A percentile compares a stretch with the other conserved stretches of the same genome.
Evolutionary conservation across 139 green algal genomes (phyloP).

Genomic region (Microglena sp.): DNA sequence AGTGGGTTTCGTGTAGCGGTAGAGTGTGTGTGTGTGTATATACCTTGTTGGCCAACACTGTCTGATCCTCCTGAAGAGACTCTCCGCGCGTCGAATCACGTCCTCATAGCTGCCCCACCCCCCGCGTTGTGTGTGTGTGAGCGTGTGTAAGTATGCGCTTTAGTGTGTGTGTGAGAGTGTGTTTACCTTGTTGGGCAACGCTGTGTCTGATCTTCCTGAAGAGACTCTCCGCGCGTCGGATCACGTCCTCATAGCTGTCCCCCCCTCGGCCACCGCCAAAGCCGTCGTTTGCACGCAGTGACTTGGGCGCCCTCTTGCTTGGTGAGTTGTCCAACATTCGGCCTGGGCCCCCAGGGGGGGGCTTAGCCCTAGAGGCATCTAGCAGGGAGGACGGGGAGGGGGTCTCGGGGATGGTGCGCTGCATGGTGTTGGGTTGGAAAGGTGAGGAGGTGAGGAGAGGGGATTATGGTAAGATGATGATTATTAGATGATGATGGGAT

Average conservation of each 20-base stretch:
- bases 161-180: too few relatives aligned
- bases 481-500: too few relatives aligned
- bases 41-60: constrained; percentile 47
- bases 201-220: constrained; percentile 42
- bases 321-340: constrained; percentile 52
- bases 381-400: constrained; percentile 43
- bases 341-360: constrained; percentile 16
- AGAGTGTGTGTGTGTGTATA: too few relatives aligned
- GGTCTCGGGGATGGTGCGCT: constrained; percentile 77
- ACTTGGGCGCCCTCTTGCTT: constrained; percentile 44
- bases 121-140: too few relatives aligned
- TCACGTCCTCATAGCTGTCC: constrained; percentile 31
- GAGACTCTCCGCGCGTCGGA: constrained; percentile 32
- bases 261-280: not conserved
- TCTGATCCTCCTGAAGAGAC: constrained; percentile 47
- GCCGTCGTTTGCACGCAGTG: not conserved
- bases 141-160: too few relatives aligned
- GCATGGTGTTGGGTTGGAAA: constrained; percentile 4
- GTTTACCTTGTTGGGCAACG: constrained; percentile 52
- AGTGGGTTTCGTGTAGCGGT: too few relatives aligned
- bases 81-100: constrained; percentile 34
- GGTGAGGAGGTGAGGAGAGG: too few relatives aligned
- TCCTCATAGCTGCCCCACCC: constrained; percentile 19
- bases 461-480: too few relatives aligned
- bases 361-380: constrained; percentile 12